Evolutionary conservation across 441 rosid species (phyloP), one percentile per base, ranked within the genome.

Genomic region (Sinapis alba): DNA sequence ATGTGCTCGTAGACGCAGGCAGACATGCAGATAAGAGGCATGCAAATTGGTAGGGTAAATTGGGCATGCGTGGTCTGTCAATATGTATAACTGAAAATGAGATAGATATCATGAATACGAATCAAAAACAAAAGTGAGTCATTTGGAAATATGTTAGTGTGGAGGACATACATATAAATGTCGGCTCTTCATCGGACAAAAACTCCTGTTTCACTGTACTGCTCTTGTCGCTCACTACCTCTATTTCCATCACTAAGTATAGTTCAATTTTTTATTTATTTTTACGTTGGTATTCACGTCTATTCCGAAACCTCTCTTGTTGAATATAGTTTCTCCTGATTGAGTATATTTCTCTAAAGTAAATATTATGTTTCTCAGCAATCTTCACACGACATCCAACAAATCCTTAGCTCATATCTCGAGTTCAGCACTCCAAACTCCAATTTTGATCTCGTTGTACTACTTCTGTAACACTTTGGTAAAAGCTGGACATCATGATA

Each of bases 111-210:
- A n/a, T 20, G 12, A 36, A 41, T 38, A 27, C 28, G n/a, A 73
- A 73, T 28, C 36, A 12, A 43, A 58, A 28, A 65, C 59, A 73
- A 45, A 65, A 57, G 34, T 19, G 72, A 57, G 66, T 65, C 36
- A 65, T 65, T 45, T 74, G 59, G 51, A 66, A 65, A 73, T 56
- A 73, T 43, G 53, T 83, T 36, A 70, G 79, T 75, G 80, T 78
- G 75, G 74, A 66, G 63, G 74, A 78, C 75, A 58, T 20, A 62
- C 70, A 51, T 59, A 15, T 36, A 36, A 50, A 27, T 86, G 93
- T 86, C 80, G 80, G 89, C 79, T 68, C 79, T 85, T 83, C 81
- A 64, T 38, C 20, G 71, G 94, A 87, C 92, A 88, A 38, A 27
- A 69, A 73, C 72, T 79, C 67, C 63, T 64, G 72, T 63, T 78